Evolutionary conservation across 768 basidiomycete species (phyloP), one percentile per base, ranked within the genome.

Genomic region (Fistulinella prunicolor): DNA sequence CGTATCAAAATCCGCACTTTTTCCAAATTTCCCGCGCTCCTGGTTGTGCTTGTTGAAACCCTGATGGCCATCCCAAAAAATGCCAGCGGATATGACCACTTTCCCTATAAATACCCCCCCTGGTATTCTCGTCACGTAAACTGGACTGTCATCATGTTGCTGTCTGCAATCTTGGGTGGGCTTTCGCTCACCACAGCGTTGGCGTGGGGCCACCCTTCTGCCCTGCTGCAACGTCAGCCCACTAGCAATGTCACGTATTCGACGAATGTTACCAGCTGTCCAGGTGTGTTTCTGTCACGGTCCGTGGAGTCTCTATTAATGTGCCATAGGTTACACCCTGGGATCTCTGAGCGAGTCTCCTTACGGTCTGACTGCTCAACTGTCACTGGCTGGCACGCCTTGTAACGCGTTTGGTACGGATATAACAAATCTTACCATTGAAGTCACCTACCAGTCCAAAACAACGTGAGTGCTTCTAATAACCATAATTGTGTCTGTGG

Each of bases 401-500:
- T 89, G 86, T 60, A 73, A 86, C 53, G 81, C 79, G 4, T 88
- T 85, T 55, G 85, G 85, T 3, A 65, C 55, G 1, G 86, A 88
- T 54, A 67, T 86, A 26, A 38, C 63, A 0, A 65, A 80, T 49
- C 73, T 89, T 19, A 82, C 77, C n/a, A 70, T 89, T 17, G 68
- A 83, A 58, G 82, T 87, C 7, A 79, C 76, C 12, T 86, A 87
- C 56, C 84, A 87, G 62, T 77, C 75, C 17, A 64, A 64, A 44
- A 71, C 76, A 37, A 71, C 75, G 79, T 80, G 51, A 37, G 67
- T 59, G 23, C 6, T 19, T n/a, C n/a, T n/a, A n/a, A n/a, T 38
- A 36, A 5, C 9, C 13, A 20, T 10, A 2, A 9, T 14, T 41
- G 3, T 16, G 9, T 32, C 14, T 13, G 4, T 34, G 16, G 30